These are phyloP conservation scores for Sinapis alba DNA, from an alignment of 441 rosid species.

Conservation along the genomic window DNA sequence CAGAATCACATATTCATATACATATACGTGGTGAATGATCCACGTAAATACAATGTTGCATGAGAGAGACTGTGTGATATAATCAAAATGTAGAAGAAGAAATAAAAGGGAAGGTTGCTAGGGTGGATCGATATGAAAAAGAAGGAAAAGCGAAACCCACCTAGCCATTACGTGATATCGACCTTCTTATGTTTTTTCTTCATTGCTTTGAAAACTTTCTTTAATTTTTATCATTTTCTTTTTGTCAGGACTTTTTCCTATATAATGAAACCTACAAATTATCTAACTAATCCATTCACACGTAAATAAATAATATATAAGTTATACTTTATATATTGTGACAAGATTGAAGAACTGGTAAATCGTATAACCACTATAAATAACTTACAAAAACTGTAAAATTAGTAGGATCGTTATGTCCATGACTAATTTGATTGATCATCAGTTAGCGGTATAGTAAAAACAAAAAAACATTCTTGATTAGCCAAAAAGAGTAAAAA, in stretches of 20 bases:
- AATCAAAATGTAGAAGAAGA: conserved; percentile 6
- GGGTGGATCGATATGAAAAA: conserved; percentile 37
- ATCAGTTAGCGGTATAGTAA: conserved; percentile 6
- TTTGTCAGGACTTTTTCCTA: conserved; percentile 50
- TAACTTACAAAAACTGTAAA: neutral
- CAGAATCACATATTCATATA: neutral
- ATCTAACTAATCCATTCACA: conserved; percentile 25
- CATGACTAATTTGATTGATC: neutral
- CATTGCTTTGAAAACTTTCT: conserved; percentile 1
- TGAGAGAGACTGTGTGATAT: neutral
- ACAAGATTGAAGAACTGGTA: neutral
- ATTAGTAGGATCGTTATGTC: conserved; percentile 2
- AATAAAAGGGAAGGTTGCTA: conserved; percentile 22
- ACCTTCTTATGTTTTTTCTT: conserved; percentile 43
- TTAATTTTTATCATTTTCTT: conserved; percentile 37
- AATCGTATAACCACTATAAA: neutral
- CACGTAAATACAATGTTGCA: neutral
- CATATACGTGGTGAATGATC: neutral
- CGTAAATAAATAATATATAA: neutral
- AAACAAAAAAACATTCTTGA: conserved; percentile 26
- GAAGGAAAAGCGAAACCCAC: conserved; percentile 72
- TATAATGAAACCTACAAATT: conserved; percentile 14
- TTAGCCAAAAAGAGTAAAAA: conserved; percentile 6
- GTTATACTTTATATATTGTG: neutral
- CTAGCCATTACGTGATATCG: conserved; percentile 45